Base-by-base conservation (phyloP, 2,329 filamentous ascomycete genomes). In the Claviceps sp. region DNA sequence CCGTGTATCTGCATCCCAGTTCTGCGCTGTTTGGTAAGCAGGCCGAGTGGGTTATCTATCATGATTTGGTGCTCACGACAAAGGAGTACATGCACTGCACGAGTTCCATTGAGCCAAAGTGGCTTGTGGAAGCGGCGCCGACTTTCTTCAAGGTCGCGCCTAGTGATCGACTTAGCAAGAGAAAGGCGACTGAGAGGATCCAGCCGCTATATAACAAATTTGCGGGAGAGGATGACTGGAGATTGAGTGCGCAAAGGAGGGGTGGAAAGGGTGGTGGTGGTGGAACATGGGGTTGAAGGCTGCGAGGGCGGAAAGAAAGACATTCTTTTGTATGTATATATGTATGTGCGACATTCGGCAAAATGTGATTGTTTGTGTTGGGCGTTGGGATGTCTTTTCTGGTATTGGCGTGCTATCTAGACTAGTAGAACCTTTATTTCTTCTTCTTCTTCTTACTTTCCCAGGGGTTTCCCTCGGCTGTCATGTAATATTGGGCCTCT, bases 51-150 rank as follows among this genome's bases (percentile, higher is more conserved):
- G 93, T 97, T 37, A 87, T 98, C 51, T 98, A 95, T 65, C 85
- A 96, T 63, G 84, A 82, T 50, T 74, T 98, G 20, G 88, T 97
- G 7, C 77, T 97, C 60, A 98, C 93, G 23, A 94, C 86, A 23
- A 91, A 95, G 71, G 93, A 98, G 71, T 98, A 97, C 68, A 97
- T 98, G 93, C 90, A 95, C 62, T 87, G 81, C 64, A 93, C 89
- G 14, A 95, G 88, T 3, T 79, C 80, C 4, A 97, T 98, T 61
- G 93, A 98, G 69, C 91, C 93, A 8, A 95, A 95, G 63, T 85
- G 82, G 82, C 78, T 98, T 22, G 89, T 97, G 1, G 90, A 96
- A 61, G 91, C 90, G 13, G 93, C 94, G n/a, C 93, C 94, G 9
- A 96, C 89, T 0, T 98, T 97, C 73, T 98, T 97, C 81, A 95